Conservation (phyloP, 225 moss, liverwort and hornwort species). For the Rhytidiadelphus loreus region DNA sequence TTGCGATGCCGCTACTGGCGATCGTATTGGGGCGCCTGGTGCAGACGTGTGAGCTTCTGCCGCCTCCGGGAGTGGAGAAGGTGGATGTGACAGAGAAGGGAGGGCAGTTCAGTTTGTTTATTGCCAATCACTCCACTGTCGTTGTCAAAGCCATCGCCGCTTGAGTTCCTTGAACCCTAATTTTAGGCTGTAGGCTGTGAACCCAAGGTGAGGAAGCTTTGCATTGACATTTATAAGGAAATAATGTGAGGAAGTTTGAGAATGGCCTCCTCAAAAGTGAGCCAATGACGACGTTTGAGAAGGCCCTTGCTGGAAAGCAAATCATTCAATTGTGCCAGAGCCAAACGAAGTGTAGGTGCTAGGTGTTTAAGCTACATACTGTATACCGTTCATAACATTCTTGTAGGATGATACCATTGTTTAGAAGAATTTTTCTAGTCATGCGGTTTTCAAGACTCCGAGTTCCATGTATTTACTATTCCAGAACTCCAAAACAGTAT, state of each 20-base stretch:
- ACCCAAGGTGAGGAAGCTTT: not conserved
- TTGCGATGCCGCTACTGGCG: conserved; percentile 24
- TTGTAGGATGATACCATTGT: not conserved
- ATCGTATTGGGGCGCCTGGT: conserved; percentile 19
- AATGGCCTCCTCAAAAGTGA: not conserved
- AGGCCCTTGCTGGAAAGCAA: not conserved
- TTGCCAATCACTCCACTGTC: conserved; percentile 20
- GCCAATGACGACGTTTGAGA: not conserved
- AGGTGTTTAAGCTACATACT: not conserved
- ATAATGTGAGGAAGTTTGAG: not conserved
- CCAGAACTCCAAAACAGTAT: not conserved
- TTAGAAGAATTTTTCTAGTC: not conserved
- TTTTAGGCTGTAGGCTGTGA: not conserved
- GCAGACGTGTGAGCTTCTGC: conserved; percentile 18
- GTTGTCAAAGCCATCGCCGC: conserved; percentile 11
- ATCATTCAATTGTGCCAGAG: not conserved
- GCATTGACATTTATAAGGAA: not conserved
- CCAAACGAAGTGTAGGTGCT: not conserved
- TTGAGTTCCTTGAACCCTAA: not conserved
- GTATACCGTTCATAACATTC: not conserved
- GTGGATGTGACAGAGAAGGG: conserved; percentile 19
- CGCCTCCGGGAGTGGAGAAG: conserved; percentile 8
- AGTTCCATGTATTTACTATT: not conserved
- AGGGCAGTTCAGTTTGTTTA: conserved; percentile 36
- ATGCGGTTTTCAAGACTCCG: not conserved